A percentile compares a stretch with the other conserved stretches of the same genome.
Evolutionary conservation across 441 rosid species (phyloP).

Genomic region (Adansonia gregorii): DNA sequence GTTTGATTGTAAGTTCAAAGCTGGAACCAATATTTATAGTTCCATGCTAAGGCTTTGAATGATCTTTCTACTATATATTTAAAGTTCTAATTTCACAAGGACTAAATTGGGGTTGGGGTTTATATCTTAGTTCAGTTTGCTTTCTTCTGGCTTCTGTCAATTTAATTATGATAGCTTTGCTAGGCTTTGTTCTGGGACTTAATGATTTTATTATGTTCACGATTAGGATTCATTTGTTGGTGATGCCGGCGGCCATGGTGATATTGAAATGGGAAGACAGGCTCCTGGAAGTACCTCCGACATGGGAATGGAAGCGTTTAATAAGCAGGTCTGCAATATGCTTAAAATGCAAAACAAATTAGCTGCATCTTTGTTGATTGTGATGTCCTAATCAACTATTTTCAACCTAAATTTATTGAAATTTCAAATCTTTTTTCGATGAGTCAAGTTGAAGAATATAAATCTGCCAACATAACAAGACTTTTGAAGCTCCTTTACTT

Average conservation of each 20-base stretch:
- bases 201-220: constrained; percentile 5
- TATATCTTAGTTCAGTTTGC: background rate
- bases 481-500: background rate
- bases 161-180: background rate
- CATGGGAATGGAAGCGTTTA: constrained; percentile 65
- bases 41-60: background rate
- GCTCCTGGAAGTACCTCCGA: constrained; percentile 48
- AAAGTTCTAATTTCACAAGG: too few species aligned
- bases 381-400: constrained; percentile 5
- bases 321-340: constrained; percentile 50
- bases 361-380: background rate
- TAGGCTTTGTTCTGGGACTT: background rate
- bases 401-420: background rate
- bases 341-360: background rate
- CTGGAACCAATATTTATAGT: background rate
- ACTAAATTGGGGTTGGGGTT: background rate
- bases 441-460: background rate
- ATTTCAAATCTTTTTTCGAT: background rate
- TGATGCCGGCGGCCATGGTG: constrained; percentile 44
- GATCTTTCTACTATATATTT: background rate
- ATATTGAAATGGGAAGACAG: constrained; percentile 62
- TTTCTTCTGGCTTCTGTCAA: background rate
- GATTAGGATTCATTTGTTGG: constrained; percentile 53
- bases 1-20: background rate
- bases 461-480: background rate